A percentile compares a stretch with the other conserved stretches of the same genome.
These are phyloP conservation scores for Emmonsiellopsis sp. DNA, from an alignment of 2,329 filamentous ascomycete genomes.

Conservation along the genomic window DNA sequence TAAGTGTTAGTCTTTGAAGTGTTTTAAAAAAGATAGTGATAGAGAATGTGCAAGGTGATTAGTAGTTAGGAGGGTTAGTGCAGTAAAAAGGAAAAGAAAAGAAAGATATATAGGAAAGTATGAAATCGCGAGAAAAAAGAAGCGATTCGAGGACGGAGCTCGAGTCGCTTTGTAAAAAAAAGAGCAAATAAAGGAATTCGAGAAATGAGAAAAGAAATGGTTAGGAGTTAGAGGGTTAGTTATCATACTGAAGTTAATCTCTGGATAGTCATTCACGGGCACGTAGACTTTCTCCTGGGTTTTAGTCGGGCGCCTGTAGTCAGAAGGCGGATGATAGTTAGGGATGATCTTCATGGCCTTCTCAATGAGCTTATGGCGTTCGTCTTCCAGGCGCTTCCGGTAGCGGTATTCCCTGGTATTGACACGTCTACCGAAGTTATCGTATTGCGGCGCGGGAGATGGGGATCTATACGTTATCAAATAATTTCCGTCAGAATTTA, in stretches of 20 bases:
- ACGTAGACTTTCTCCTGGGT: constrained; percentile 99
- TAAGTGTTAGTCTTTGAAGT: constrained; percentile 74
- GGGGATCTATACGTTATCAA: constrained; percentile 58
- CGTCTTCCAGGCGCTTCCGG: constrained; percentile 93
- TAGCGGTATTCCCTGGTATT: constrained; percentile 99
- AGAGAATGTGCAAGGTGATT: constrained; percentile 4
- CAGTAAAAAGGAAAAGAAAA: constrained; percentile 11
- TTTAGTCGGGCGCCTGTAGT: constrained; percentile 98
- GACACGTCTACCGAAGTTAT: constrained; percentile 98
- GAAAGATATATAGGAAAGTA: constrained; percentile 22
- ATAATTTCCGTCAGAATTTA: constrained; percentile 8
- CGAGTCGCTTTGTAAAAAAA: constrained; percentile 26
- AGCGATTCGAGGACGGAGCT: constrained; percentile 17
- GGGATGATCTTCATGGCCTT: constrained; percentile 99
- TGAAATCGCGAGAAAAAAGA: constrained; percentile 31
- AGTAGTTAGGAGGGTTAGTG: constrained; percentile 12
- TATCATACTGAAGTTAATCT: constrained; percentile 99
- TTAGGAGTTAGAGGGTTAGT: constrained; percentile 95
- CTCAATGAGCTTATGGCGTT: constrained; percentile 96
- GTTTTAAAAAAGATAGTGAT: constrained; percentile 17
- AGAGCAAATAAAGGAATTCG: constrained; percentile 27
- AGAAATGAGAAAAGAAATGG: constrained; percentile 34
- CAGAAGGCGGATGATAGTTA: constrained; percentile 97
- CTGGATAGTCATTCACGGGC: constrained; percentile 99
- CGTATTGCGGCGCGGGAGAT: constrained; percentile 92